Conservation (phyloP, 176 grass and related monocot species). For the Thalia dealbata region DNA sequence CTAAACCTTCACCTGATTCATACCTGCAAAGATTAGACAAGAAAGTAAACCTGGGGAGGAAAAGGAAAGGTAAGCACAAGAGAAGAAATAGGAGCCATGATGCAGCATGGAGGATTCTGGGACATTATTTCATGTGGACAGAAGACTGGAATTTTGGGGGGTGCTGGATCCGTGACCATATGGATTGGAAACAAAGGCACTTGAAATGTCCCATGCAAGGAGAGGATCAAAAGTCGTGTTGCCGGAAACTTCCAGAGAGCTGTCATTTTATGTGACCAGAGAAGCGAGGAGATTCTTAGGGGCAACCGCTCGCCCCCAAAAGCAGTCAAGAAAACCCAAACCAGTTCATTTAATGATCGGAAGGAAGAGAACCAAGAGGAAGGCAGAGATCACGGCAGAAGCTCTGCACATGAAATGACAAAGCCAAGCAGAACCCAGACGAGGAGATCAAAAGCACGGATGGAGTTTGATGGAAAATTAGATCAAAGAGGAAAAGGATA, state of each 20-base stretch:
- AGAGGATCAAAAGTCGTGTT: not conserved
- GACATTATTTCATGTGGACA: not conserved
- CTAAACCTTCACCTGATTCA: not conserved
- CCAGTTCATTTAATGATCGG: not conserved
- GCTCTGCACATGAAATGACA: conserved; percentile 1
- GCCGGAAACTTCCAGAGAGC: conserved; percentile 11
- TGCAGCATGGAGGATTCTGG: not conserved
- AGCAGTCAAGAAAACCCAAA: not conserved
- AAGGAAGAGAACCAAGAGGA: not conserved
- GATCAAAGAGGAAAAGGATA: not conserved
- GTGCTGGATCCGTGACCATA: not conserved
- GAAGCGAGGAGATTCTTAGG: not conserved
- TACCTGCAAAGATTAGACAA: not conserved
- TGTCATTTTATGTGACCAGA: conserved; percentile 11
- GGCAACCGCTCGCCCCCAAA: not conserved
- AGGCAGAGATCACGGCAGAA: not conserved
- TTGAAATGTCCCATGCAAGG: not conserved
- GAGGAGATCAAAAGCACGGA: not conserved
- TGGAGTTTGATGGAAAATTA: not conserved
- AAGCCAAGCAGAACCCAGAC: not conserved
- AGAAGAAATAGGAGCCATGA: not conserved
- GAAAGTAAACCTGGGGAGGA: not conserved
- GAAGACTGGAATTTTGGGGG: not conserved
- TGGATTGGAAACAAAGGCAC: not conserved
- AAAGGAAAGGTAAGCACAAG: not conserved